A percentile compares a stretch with the other conserved stretches of the same genome.
Evolutionary conservation across 1,284 basidiomycete genomes (phyloP).

Genomic region (Salmacisia buchloeana): DNA sequence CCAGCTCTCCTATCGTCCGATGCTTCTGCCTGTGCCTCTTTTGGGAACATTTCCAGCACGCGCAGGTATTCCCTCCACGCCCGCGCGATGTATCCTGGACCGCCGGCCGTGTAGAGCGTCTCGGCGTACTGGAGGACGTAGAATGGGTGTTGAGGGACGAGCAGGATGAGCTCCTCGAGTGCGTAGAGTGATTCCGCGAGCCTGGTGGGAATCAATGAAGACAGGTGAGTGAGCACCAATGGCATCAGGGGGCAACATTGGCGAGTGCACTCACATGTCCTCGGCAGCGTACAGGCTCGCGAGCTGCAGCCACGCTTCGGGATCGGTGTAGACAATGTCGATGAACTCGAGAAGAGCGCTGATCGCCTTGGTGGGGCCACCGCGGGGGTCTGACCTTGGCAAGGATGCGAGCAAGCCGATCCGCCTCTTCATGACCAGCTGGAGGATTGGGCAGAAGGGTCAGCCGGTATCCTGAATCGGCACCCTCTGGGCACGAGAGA

Average conservation of each 20-base stretch:
- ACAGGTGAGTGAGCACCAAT: conserved; percentile 16
- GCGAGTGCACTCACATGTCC: conserved; percentile 72
- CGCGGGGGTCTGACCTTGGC: conserved; percentile 8
- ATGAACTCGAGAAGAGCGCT: conserved; percentile 72
- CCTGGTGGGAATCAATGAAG: conserved; percentile 34
- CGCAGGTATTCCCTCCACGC: conserved; percentile 44
- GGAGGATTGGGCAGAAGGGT: neutral
- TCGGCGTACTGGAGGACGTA: conserved; percentile 77
- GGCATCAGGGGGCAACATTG: conserved; percentile 27
- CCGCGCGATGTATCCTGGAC: conserved; percentile 53
- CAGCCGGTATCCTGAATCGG: neutral
- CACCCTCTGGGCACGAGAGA: neutral
- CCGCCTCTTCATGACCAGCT: conserved; percentile 78
- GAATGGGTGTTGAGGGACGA: conserved; percentile 78
- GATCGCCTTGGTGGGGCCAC: conserved; percentile 58
- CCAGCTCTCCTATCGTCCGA: conserved; percentile 14
- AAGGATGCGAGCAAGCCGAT: conserved; percentile 60
- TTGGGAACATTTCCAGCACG: conserved; percentile 35
- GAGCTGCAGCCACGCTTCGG: conserved; percentile 88
- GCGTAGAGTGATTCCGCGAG: conserved; percentile 67
- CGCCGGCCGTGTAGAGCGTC: conserved; percentile 70
- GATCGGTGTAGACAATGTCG: conserved; percentile 87
- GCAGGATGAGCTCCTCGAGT: conserved; percentile 71
- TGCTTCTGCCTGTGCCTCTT: conserved; percentile 10
- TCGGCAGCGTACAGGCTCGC: conserved; percentile 77